These are phyloP conservation scores for Apiospora phragmitis DNA, from an alignment of 2,329 filamentous ascomycete species.

Conservation along the genomic window DNA sequence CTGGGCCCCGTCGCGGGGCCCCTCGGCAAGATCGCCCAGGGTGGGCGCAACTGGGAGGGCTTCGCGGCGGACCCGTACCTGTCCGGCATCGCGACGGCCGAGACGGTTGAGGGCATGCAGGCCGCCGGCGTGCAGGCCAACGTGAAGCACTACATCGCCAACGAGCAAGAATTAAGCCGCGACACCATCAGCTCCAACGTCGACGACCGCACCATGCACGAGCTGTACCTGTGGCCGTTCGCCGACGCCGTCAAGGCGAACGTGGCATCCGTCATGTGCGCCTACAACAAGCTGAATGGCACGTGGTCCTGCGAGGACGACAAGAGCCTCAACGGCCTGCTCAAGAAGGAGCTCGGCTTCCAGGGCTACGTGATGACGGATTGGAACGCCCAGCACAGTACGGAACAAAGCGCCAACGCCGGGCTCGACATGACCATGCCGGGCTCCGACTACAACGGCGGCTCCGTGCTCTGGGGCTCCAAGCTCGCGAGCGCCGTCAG, in stretches of 20 bases:
- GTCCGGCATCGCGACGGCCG: conserved; percentile 59
- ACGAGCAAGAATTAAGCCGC: conserved; percentile 67
- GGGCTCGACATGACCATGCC: conserved; percentile 85
- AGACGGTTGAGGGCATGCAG: conserved; percentile 62
- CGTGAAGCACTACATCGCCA: conserved; percentile 63
- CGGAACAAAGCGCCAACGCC: conserved; percentile 62
- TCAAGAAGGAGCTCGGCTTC: conserved; percentile 77
- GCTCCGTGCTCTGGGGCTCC: conserved; percentile 55
- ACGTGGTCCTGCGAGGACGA: conserved; percentile 68
- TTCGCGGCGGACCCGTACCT: conserved; percentile 81
- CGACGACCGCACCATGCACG: conserved; percentile 67
- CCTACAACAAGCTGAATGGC: conserved; percentile 71
- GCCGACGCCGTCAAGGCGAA: conserved; percentile 67
- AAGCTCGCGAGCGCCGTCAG: conserved; percentile 54
- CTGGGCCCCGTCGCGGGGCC: conserved; percentile 77
- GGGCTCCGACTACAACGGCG: conserved; percentile 59
- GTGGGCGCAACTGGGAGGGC: conserved; percentile 81
- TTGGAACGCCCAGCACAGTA: conserved; percentile 77
- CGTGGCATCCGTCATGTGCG: conserved; percentile 70
- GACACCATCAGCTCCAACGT: conserved; percentile 57
- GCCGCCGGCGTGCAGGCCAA: conserved; percentile 50
- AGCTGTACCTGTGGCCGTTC: conserved; percentile 69
- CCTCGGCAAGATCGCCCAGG: conserved; percentile 70
- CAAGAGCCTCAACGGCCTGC: conserved; percentile 57
- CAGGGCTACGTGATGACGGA: conserved; percentile 61